Evolutionary conservation across 2,329 filamentous ascomycete genomes (phyloP).

Genomic region (Arthrobotrys sphaeroides): DNA sequence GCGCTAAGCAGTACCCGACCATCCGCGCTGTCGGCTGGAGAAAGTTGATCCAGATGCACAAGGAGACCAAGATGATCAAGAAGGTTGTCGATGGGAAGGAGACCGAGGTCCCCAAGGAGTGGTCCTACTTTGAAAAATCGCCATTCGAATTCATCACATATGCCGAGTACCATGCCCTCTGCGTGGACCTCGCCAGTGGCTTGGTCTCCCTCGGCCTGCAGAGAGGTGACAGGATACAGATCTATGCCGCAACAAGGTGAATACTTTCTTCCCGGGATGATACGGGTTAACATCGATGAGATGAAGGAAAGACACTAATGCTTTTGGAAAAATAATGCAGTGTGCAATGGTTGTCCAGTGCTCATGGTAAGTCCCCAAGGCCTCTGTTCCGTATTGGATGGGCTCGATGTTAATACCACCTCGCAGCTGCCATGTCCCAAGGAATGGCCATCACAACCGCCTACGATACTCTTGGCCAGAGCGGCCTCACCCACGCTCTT

Average conservation of each 20-base stretch:
- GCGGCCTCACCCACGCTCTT: constrained; percentile 85
- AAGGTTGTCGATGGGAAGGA: constrained; percentile 85
- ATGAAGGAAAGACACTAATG: constrained; percentile 2
- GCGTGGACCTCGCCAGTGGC: constrained; percentile 75
- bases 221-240: constrained; percentile 75
- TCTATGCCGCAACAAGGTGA: constrained; percentile 84
- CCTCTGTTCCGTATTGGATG: background rate
- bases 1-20: constrained; percentile 71
- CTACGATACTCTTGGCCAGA: constrained; percentile 88
- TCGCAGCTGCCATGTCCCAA: constrained; percentile 74
- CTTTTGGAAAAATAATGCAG: constrained; percentile 63
- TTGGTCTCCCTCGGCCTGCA: constrained; percentile 77
- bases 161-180: constrained; percentile 77
- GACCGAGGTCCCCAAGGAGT: constrained; percentile 85
- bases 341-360: constrained; percentile 82
- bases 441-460: constrained; percentile 92
- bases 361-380: constrained; percentile 69
- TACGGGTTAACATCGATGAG: background rate
- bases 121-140: constrained; percentile 87
- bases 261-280: background rate
- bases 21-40: constrained; percentile 75
- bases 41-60: constrained; percentile 78
- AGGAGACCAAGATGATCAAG: constrained; percentile 87
- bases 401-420: constrained; percentile 1
- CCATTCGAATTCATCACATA: constrained; percentile 80